Conservation (phyloP, 371 early-diverging fungal genomes). For the Funneliformis caledonium region DNA sequence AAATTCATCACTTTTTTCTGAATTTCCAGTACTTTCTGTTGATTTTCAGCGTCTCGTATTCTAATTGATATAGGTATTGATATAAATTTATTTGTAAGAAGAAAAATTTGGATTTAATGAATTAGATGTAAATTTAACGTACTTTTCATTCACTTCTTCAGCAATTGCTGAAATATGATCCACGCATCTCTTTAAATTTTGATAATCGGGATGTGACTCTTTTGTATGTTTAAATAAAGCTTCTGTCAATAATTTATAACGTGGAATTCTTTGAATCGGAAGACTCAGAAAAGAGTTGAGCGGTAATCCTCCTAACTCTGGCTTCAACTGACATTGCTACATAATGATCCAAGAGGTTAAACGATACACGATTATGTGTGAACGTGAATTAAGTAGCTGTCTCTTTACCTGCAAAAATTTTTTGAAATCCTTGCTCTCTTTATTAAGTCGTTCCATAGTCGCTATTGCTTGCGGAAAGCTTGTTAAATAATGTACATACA, state of each 20-base stretch:
- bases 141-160: conserved; percentile 41
- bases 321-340: conserved; percentile 50
- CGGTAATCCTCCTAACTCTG: conserved; percentile 60
- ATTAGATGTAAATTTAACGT: neutral
- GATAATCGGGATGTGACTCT: conserved; percentile 29
- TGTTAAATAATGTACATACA: conserved; percentile 35
- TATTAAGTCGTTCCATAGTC: conserved; percentile 37
- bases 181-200: conserved; percentile 24
- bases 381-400: neutral
- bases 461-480: conserved; percentile 37
- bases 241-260: conserved; percentile 77
- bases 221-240: conserved; percentile 65
- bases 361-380: neutral
- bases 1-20: conserved; percentile 13
- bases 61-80: neutral
- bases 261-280: conserved; percentile 84
- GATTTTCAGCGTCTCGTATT: conserved; percentile 40
- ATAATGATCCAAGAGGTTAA: conserved; percentile 41
- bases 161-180: conserved; percentile 30
- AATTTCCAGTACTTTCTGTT: conserved; percentile 40
- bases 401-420: conserved; percentile 26
- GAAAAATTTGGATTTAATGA: neutral
- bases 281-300: conserved; percentile 76
- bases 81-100: conserved; percentile 3
- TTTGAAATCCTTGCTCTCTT: conserved; percentile 36